phyloP scores from a whole-genome alignment of 2,329 filamentous ascomycete genomes.

The Lojkania enalia region DNA sequence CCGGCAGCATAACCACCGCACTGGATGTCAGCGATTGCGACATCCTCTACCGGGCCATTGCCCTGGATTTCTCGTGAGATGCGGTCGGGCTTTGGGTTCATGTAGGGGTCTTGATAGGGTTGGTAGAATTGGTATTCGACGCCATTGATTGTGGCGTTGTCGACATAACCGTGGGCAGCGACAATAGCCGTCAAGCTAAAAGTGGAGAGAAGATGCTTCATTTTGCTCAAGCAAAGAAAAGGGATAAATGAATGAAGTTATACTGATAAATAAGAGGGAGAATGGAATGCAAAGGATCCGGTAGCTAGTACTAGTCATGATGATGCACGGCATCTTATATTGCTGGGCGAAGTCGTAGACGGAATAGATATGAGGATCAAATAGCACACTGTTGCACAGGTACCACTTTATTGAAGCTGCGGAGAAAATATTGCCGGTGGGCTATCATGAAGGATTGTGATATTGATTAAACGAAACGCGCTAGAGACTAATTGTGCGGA shows the following conservation, averaged over 20 bases:
- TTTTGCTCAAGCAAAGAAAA: constrained; percentile 19
- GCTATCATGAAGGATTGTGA: constrained; percentile 30
- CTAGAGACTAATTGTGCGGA: constrained; percentile 21
- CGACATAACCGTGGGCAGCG: constrained; percentile 42
- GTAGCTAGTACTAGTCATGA: too few species aligned
- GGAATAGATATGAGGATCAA: too few species aligned
- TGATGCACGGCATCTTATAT: too few species aligned
- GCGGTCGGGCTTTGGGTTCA: constrained; percentile 47
- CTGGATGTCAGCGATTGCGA: constrained; percentile 58
- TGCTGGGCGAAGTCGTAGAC: too few species aligned
- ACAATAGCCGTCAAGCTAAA: constrained; percentile 33
- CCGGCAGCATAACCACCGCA: constrained; percentile 59
- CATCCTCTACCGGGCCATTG: constrained; percentile 61
- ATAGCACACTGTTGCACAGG: constrained; percentile 11
- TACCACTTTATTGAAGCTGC: constrained; percentile 25
- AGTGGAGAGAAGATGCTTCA: constrained; percentile 38
- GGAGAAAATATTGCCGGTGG: constrained; percentile 22
- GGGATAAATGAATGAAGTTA: constrained; percentile 1
- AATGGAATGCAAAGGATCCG: too few species aligned
- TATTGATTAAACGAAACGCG: constrained; percentile 38
- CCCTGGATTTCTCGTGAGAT: constrained; percentile 62
- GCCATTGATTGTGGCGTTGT: constrained; percentile 39
- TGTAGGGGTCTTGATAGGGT: constrained; percentile 41
- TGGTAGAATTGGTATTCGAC: constrained; percentile 41
- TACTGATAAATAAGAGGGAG: neutral